Percentiles rank a stretch among this genome's conserved stretches.
Evolutionary conservation across 2,329 filamentous ascomycete genomes (phyloP).

Genomic region (Graphilbum sp.): DNA sequence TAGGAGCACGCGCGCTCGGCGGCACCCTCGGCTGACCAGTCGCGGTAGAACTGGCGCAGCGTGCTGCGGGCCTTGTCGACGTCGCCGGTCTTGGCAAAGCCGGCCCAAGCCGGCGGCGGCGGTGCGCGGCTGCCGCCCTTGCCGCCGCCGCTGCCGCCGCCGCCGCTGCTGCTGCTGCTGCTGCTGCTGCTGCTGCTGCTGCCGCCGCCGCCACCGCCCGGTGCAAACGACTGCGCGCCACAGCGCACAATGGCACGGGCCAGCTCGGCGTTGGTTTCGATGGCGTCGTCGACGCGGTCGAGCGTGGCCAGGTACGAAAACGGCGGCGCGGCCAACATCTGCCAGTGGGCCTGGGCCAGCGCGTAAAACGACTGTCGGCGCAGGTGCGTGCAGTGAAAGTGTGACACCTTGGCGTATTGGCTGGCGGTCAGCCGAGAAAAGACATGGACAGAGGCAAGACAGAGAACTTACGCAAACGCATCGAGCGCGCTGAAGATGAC

Average conservation of each 20-base stretch:
- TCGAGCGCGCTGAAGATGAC: conserved; percentile 73
- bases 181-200: conserved; percentile 6
- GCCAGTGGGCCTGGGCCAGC: conserved; percentile 68
- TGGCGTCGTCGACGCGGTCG: conserved; percentile 66
- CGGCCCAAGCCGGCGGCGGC: conserved; percentile 46
- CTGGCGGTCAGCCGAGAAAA: conserved; percentile 25
- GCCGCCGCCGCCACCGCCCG: conserved; percentile 21
- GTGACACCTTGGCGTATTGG: conserved; percentile 70
- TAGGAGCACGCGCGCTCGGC: conserved; percentile 65
- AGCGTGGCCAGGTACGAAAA: conserved; percentile 73
- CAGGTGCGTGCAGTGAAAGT: conserved; percentile 81
- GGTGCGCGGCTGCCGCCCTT: conserved; percentile 15
- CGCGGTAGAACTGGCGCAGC: conserved; percentile 82
- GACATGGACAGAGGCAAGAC: not conserved
- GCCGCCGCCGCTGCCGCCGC: conserved; percentile 12
- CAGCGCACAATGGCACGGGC: conserved; percentile 60
- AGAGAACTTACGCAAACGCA: conserved; percentile 64
- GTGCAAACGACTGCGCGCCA: conserved; percentile 54
- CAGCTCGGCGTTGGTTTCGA: conserved; percentile 74
- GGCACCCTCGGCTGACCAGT: conserved; percentile 72
- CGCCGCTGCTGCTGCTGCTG: conserved; percentile 20
- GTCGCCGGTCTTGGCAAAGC: conserved; percentile 52
- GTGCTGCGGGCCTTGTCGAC: conserved; percentile 87
- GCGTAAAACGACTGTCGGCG: conserved; percentile 89
- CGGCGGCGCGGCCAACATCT: conserved; percentile 62